Conservation (phyloP, 139 green algal species). For the Tetraselmis striata region DNA sequence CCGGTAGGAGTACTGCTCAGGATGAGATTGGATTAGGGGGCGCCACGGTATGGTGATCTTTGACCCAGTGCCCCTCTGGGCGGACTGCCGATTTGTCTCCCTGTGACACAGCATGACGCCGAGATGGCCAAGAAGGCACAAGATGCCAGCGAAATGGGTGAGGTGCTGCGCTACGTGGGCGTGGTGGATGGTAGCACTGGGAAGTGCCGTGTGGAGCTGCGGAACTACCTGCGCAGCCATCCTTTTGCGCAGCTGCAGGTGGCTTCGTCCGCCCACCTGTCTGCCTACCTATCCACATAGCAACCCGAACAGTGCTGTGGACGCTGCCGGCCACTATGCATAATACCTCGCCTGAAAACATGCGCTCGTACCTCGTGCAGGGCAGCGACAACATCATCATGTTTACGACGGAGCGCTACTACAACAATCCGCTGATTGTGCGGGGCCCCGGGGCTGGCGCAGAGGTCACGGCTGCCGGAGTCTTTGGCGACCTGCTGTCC, state of each 20-base stretch:
- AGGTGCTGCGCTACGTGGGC: constrained; percentile 87
- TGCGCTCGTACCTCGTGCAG: too few relatives aligned
- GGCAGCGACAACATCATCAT: constrained; percentile 89
- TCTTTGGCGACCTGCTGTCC: constrained; percentile 86
- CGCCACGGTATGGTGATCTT: too few relatives aligned
- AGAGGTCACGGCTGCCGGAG: constrained; percentile 86
- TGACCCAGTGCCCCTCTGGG: too few relatives aligned
- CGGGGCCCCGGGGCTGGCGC: constrained; percentile 78
- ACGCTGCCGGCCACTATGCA: too few relatives aligned
- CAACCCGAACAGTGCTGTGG: too few relatives aligned
- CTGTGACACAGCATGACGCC: constrained; percentile 66
- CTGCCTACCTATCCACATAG: too few relatives aligned
- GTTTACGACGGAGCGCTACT: constrained; percentile 74
- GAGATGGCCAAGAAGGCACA: constrained; percentile 51
- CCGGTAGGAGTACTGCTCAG: too few relatives aligned
- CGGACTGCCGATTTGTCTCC: too few relatives aligned
- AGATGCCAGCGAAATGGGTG: constrained; percentile 53
- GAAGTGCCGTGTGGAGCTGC: constrained; percentile 51
- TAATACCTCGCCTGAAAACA: too few relatives aligned
- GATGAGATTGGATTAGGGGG: too few relatives aligned
- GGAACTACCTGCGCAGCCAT: constrained; percentile 54
- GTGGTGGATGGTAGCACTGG: constrained; percentile 61
- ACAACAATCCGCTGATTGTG: constrained; percentile 70
- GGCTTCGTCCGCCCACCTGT: too few relatives aligned
- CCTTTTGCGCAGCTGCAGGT: constrained; percentile 83